Evolutionary conservation across 805 yeast genomes (phyloP), one percentile per base, ranked within the genome.

Genomic region (Torulaspora indica): DNA sequence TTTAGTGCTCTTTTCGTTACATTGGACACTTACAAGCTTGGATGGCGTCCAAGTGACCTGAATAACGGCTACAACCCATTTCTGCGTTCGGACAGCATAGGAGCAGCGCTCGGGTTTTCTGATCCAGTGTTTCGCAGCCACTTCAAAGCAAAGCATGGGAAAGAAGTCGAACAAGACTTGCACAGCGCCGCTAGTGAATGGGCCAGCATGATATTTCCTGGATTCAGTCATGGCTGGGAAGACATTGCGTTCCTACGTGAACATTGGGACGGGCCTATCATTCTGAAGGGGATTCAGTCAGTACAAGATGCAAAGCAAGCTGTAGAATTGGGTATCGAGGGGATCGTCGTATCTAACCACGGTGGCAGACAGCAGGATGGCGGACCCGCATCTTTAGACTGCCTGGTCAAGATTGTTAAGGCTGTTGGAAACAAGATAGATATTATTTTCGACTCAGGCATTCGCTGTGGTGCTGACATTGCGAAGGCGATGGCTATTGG

Each of bases 401-500:
- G 71, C 33, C 65, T 78, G 18, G 66, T 70, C 36, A 66, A 74
- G 32, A 48, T 48, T 15, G 42, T 38, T 13, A 38, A 48, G 15
- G 52, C 48, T 13, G 49, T 48, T 10, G 49, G 52, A 15, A 29
- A 22, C 24, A 74, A 76, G 48, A 68, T 82, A 39, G 85, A 82
- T 53, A 74, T 85, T 8, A 82, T 69, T 58, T 61, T 85, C 28
- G 93, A 85, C 57, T 91, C 93, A 39, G 93, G 93, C 27, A 70
- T 85, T 17, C 73, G 88, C 50, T 72, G 91, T 53, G 93, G 85
- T 8, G 75, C 87, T 6, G 93, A 85, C 58, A 66, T 85, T 14
- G 56, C 85, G 40, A 85, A 85, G 57, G 91, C 91, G 0, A 61
- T 85, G 13, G 79, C 86, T 44, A 68, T 85, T 7, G 93, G 93